Base-by-base conservation (phyloP, 306 rosid genomes). In the Adenanthera pavonina region DNA sequence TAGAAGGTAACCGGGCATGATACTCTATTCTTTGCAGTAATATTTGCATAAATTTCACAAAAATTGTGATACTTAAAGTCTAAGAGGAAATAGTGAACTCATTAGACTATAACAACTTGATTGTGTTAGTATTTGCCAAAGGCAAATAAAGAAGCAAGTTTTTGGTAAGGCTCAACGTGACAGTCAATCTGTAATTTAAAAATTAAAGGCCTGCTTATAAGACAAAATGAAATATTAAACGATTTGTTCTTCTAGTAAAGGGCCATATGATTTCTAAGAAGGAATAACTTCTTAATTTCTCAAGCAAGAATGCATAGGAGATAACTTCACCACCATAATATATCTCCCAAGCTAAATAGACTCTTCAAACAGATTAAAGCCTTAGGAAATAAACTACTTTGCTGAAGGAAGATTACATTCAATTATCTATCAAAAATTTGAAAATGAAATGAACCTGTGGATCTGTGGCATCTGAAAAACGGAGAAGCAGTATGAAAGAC, bases 401-500 rank as follows among this genome's bases (percentile, higher is more conserved):
- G 44, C 19, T 15, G 10, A 36, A 65, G 71, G 10, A 43, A 65
- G 48, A 59, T 0, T 2, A 14, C 57, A 52, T 6, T 15, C 65
- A 59, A 59, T 20, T 59, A 19, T 10, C 36, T 7, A 6, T 19
- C 62, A 56, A 6, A 33, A 56, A 56, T 7, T 19, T n/a, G 62
- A 56, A 56, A 8, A 19, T 34, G 11, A 1, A 1, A 25, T 60
- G 66, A 60, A 60, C 66, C 66, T 60, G 66, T 8, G 38, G 66
- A 15, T 60, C 66, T 25, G 11, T 10, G 66, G 10, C 66, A 60
- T 10, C 30, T 19, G 8, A 11, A 60, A 2, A 9, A 30, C 10
- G 66, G 66, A 30, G 66, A 60, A 3, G 66, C 38, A 9, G 66
- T 57, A 20, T 68, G 72, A 19, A 68, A 68, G 53, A 68, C 53